Evolutionary conservation across 2,329 filamentous ascomycete species (phyloP).

Genomic region (Fonsecaea nubica): DNA sequence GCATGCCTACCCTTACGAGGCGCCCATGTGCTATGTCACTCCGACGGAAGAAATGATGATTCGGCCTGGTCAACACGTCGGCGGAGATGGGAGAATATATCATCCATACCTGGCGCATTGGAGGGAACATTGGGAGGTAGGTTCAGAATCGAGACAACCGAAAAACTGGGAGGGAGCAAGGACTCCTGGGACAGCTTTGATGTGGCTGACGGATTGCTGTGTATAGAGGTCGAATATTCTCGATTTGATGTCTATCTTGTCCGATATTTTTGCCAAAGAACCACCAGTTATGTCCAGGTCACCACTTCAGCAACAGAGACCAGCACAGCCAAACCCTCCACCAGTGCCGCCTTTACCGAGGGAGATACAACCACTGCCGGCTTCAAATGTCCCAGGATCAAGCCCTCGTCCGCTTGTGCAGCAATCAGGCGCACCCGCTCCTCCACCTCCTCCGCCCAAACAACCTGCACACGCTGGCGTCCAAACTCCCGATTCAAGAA

Average conservation of each 20-base stretch:
- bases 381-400: constrained; percentile 62
- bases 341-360: constrained; percentile 43
- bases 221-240: constrained; percentile 77
- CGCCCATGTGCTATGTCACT: constrained; percentile 86
- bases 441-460: constrained; percentile 34
- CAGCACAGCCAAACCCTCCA: constrained; percentile 53
- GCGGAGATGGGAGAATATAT: constrained; percentile 83
- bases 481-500: constrained; percentile 9
- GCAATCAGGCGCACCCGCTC: constrained; percentile 38
- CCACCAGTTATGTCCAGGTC: constrained; percentile 84
- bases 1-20: constrained; percentile 83
- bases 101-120: constrained; percentile 94
- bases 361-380: constrained; percentile 57
- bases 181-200: not conserved
- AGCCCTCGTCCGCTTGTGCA: constrained; percentile 39
- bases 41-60: constrained; percentile 89
- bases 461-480: constrained; percentile 20
- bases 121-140: constrained; percentile 85
- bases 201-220: not conserved
- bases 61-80: constrained; percentile 90
- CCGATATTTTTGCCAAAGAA: constrained; percentile 91
- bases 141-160: constrained; percentile 50
- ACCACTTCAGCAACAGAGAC: constrained; percentile 50
- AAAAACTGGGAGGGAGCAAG: not conserved
- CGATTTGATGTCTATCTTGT: constrained; percentile 81